Percentiles rank a stretch among this genome's conserved stretches.
These are phyloP conservation scores for Termitomyces sp. DNA, from an alignment of 768 basidiomycete genomes.

Conservation along the genomic window DNA sequence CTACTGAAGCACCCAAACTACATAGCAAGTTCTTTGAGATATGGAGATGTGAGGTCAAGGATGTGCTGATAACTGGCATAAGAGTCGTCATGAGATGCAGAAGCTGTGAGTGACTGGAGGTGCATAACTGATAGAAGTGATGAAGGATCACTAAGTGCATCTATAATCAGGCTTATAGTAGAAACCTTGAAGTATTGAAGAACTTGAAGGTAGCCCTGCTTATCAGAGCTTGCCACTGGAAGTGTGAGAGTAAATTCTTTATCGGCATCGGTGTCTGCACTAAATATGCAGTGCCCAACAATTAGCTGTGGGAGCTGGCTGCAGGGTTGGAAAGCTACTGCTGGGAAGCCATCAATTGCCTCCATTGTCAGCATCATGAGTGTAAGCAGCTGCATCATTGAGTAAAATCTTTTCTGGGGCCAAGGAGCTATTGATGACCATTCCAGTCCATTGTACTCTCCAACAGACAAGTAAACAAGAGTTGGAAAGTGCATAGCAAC, in stretches of 20 bases:
- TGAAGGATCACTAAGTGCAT: neutral
- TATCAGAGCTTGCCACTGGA: neutral
- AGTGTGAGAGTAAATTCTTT: neutral
- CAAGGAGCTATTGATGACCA: neutral
- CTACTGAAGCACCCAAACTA: neutral
- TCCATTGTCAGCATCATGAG: neutral
- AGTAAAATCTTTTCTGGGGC: neutral
- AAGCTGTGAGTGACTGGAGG: neutral
- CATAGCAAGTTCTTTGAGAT: neutral
- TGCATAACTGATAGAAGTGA: neutral
- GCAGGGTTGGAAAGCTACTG: neutral
- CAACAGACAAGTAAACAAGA: neutral
- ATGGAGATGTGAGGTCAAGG: neutral
- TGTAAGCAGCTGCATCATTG: neutral
- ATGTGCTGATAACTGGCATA: neutral
- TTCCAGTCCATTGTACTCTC: neutral
- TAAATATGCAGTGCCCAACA: accelerated
- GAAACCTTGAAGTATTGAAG: neutral
- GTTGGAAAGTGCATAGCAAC: neutral
- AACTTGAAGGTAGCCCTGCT: neutral
- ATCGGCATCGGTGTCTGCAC: neutral
- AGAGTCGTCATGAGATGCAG: neutral
- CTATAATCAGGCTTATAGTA: neutral
- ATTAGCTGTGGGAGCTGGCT: neutral
- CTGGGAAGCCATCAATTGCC: neutral